Base-by-base conservation (phyloP, 768 basidiomycete species). In the Paxillus involutus region DNA sequence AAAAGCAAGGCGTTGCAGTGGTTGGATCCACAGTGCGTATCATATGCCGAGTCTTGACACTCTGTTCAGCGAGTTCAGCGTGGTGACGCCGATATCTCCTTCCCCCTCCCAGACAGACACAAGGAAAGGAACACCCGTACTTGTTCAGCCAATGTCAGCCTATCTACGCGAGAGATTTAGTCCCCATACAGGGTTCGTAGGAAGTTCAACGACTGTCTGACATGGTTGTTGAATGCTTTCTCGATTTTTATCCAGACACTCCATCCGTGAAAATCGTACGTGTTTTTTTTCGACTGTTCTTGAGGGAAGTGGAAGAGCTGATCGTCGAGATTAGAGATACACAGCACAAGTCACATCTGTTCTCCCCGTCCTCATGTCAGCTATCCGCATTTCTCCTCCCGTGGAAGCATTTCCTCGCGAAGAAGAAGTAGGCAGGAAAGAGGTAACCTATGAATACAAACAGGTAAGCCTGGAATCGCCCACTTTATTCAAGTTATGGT, bases 81-180 rank as follows among this genome's bases (percentile, higher is more conserved):
- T 24, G 19, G 14, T 44, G 16, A 24, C 47, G 44, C 26, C 4
- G 6, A 32, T 32, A 4, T 26, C 26, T 26, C 26, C 26, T 32
- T 32, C 19, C 29, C 13, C 45, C 8, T n/a, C 16, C 39, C 51
- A 90, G 89, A 55, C 91, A 94, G 71, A 96, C 94, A 0, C 89
- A 91, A 58, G 91, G 91, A n/a, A 92, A 91, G 62, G 74, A 71
- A 24, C 86, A 89, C 68, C 88, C 91, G 0, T 96, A 88, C 71
- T 73, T 96, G n/a, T 98, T 95, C 77, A 92, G 90, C 58, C 95
- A 96, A 64, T 91, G 88, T 65, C 94, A 97, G 62, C 91, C 94
- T 1, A 95, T 94, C 62, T 93, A 94, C 64, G 89, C 89, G 4
- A 82, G 94, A 41, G 79, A 86, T 3, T 72, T 95, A 42, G 79